Evolutionary conservation across 805 yeast genomes (phyloP).

Genomic region (Myxozyma lipomycoides): DNA sequence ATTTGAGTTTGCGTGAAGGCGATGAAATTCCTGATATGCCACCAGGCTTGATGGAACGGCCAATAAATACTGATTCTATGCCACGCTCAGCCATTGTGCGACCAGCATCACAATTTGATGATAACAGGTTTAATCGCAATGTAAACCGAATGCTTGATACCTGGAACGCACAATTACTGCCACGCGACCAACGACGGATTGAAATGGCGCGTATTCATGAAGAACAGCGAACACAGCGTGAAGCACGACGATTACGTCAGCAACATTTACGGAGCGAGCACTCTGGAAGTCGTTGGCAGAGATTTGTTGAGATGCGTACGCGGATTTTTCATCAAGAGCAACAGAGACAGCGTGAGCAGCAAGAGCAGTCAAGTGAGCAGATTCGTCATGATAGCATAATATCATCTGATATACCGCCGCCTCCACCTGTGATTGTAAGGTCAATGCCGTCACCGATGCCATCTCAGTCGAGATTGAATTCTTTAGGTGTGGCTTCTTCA

Average conservation of each 20-base stretch:
- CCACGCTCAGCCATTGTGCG: background rate
- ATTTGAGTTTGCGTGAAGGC: constrained; percentile 38
- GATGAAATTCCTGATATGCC: constrained; percentile 25
- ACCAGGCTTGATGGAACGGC: constrained; percentile 9
- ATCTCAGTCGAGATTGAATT: too few relatives aligned
- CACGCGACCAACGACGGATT: constrained; percentile 31
- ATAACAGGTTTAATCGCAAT: constrained; percentile 16
- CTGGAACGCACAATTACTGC: constrained; percentile 36
- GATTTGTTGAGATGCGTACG: constrained; percentile 27
- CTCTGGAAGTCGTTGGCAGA: constrained; percentile 13
- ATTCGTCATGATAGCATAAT: too few relatives aligned
- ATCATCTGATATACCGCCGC: too few relatives aligned
- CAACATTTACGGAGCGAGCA: constrained; percentile 20
- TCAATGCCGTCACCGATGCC: too few relatives aligned
- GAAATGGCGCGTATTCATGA: constrained; percentile 32
- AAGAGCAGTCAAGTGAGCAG: background rate
- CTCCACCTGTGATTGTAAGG: too few relatives aligned
- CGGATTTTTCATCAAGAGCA: constrained; percentile 23
- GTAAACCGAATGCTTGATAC: constrained; percentile 34
- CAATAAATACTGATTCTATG: background rate
- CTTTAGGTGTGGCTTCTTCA: too few relatives aligned
- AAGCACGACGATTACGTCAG: constrained; percentile 4
- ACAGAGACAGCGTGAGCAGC: constrained; percentile 13
- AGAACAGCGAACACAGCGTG: constrained; percentile 31
- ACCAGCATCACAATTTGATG: background rate